Conservation (phyloP, 208 protist genomes). For the Blechomonas ayalai region DNA sequence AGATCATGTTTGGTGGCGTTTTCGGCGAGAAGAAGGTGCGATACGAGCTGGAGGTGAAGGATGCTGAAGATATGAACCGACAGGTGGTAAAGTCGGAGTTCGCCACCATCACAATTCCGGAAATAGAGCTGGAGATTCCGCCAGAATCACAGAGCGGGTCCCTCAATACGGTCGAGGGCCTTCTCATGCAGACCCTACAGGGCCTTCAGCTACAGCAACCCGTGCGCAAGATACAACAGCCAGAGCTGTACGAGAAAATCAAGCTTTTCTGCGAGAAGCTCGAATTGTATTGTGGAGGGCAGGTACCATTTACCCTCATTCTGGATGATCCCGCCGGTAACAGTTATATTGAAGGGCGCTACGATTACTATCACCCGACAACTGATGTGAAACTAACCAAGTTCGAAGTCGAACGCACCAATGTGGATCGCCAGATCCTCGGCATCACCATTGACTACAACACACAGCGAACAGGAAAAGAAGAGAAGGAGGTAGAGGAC, state of each 20-base stretch:
- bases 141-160: constrained; percentile 78
- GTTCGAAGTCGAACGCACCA: constrained; percentile 78
- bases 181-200: constrained; percentile 76
- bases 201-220: constrained; percentile 74
- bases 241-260: constrained; percentile 77
- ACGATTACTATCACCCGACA: constrained; percentile 88
- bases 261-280: constrained; percentile 74
- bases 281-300: constrained; percentile 39
- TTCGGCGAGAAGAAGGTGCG: constrained; percentile 78
- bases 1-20: constrained; percentile 81
- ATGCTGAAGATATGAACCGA: constrained; percentile 84
- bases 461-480: constrained; percentile 58
- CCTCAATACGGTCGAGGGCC: constrained; percentile 93
- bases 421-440: constrained; percentile 82
- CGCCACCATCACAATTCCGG: constrained; percentile 82
- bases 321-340: constrained; percentile 91
- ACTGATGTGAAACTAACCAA: constrained; percentile 78
- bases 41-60: constrained; percentile 77
- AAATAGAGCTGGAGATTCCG: constrained; percentile 93
- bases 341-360: constrained; percentile 89
- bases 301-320: constrained; percentile 87
- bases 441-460: constrained; percentile 86
- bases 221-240: constrained; percentile 61
- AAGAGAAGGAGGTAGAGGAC: constrained; percentile 72
- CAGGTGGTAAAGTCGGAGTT: constrained; percentile 93